phyloP scores from a whole-genome alignment of 2,329 filamentous ascomycete genomes.

The Fusarium sororula region DNA sequence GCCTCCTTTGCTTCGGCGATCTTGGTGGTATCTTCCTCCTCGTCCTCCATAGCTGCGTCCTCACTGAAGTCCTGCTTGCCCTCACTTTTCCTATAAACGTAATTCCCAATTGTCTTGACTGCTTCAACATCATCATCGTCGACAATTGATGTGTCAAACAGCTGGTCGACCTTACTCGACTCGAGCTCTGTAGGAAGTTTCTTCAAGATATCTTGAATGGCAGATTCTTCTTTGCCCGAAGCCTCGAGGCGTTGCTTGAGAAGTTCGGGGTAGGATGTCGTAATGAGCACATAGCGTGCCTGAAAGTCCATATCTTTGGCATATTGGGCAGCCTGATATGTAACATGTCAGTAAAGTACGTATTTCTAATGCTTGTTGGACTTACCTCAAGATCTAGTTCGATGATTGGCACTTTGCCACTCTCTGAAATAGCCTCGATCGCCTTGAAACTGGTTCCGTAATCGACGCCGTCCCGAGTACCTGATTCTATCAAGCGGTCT shows the following conservation, averaged over 20 bases:
- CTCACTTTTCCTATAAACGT: slow-evolving; percentile 40
- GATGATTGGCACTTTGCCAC: slow-evolving; percentile 68
- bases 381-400: slow-evolving; percentile 63
- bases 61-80: slow-evolving; percentile 17
- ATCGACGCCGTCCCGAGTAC: slow-evolving; percentile 57
- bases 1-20: slow-evolving; percentile 20
- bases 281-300: slow-evolving; percentile 64
- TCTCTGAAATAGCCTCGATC: slow-evolving; percentile 60
- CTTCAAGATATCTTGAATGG: slow-evolving; percentile 38
- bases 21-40: slow-evolving; percentile 1
- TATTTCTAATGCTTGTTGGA: neutral
- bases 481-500: slow-evolving; percentile 67
- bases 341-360: neutral
- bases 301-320: slow-evolving; percentile 65
- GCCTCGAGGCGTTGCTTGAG: slow-evolving; percentile 43
- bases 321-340: slow-evolving; percentile 61
- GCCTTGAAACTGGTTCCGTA: slow-evolving; percentile 66
- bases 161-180: slow-evolving; percentile 36
- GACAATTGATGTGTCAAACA: slow-evolving; percentile 43
- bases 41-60: slow-evolving; percentile 37
- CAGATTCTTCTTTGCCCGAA: slow-evolving; percentile 37
- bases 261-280: slow-evolving; percentile 49
- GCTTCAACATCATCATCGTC: slow-evolving; percentile 42
- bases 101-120: slow-evolving; percentile 37
- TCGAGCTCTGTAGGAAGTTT: slow-evolving; percentile 38